phyloP scores from a whole-genome alignment of 257 asterid species.

The Coffea canephora region DNA sequence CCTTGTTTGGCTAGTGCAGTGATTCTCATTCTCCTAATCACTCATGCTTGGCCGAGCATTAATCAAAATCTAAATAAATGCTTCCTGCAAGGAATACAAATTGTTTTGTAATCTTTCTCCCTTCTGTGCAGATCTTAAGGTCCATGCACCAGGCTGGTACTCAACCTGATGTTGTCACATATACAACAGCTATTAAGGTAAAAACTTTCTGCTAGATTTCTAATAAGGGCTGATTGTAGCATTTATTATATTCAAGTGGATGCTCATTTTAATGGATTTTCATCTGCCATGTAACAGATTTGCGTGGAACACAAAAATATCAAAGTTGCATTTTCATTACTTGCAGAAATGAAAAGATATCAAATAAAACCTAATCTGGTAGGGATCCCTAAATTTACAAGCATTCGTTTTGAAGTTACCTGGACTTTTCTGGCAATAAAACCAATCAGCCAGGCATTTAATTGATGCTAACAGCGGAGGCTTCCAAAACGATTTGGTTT shows the following conservation, averaged over 20 bases:
- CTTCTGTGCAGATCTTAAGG: constrained; percentile 68
- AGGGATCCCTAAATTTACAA: constrained; percentile 16
- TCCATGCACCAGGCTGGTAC: constrained; percentile 74
- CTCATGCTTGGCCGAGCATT: background rate
- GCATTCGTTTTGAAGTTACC: background rate
- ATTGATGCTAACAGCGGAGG: background rate
- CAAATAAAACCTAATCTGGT: constrained; percentile 86
- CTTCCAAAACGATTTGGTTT: background rate
- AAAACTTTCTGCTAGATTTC: constrained; percentile 19
- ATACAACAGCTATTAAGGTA: constrained; percentile 93
- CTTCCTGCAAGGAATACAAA: background rate
- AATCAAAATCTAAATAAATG: background rate
- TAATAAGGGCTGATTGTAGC: background rate
- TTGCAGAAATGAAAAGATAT: constrained; percentile 70
- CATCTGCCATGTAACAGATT: constrained; percentile 49
- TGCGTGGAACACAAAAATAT: constrained; percentile 67
- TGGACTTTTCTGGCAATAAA: background rate
- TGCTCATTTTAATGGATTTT: constrained; percentile 20
- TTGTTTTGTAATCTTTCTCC: constrained; percentile 19
- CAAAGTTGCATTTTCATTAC: constrained; percentile 62
- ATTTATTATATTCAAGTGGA: background rate
- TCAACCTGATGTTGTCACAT: constrained; percentile 87
- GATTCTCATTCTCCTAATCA: background rate
- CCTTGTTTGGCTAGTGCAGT: background rate
- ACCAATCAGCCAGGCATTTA: background rate